Base-by-base conservation (phyloP, 108 stramenopile species). In the Thalassiosira profunda region DNA sequence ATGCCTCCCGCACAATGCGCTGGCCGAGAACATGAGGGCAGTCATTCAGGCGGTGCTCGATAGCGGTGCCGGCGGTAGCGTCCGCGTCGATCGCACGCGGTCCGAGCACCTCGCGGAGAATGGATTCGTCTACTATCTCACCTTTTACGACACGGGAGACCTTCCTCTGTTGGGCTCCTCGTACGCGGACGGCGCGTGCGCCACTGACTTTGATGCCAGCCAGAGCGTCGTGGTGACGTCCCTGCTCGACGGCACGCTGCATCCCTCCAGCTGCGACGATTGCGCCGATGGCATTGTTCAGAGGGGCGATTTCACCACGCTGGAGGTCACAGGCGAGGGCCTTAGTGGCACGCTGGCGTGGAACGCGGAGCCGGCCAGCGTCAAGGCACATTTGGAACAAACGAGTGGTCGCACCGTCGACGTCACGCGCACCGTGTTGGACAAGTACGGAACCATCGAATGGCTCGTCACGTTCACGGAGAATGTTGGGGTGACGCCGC, bases 401-500 rank as follows among this genome's bases (percentile, higher is more conserved):
- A 2, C 34, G 1, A 35, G 17, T 48, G 79, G 46, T 51, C 76
- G 74, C 40, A 38, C 23, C 8, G 94, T 95, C 18, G 65, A 83
- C 24, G 91, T 91, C 8, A 76, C 83, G 7, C 74, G 87, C 21
- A 68, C 67, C 34, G 79, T 92, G 18, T 63, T 89, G 46, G 89
- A 85, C 54, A 85, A 86, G 70, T 92, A 90, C 52, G 92, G 94
- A 7, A 64, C 74, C 34, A 72, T 84, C 47, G 78, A 90, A 46
- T 95, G 87, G 84, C 40, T 21, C 23, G 43, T 74, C 0, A 83
- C 83, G 5, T 93, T 93, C 66, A 82, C 74, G 20, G 41, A 83
- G 63, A 92, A 91, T 62, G 68, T 69, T 5, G 79, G 62, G 1
- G 36, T 80, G 36, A 79, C 63, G 21, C 91, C 91, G 4, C 84